These are phyloP conservation scores for Crithidia mellificae DNA, from an alignment of 208 protist genomes.

Conservation along the genomic window DNA sequence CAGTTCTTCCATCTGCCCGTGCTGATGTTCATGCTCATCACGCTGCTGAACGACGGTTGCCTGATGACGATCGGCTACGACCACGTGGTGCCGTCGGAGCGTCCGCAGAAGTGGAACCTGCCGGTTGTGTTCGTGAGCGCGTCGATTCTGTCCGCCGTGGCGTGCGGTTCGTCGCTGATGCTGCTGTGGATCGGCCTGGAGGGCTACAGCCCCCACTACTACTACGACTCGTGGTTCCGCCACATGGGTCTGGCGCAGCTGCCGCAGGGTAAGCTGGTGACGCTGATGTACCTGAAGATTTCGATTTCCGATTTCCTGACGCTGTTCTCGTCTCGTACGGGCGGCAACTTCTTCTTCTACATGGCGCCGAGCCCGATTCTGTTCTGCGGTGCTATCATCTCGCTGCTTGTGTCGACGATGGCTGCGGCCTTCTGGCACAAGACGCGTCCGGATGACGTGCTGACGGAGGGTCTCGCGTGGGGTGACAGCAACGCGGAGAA, in stretches of 20 bases:
- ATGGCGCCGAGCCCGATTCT: constrained; percentile 62
- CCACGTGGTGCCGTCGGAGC: constrained; percentile 50
- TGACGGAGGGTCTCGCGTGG: constrained; percentile 76
- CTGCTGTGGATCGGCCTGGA: constrained; percentile 68
- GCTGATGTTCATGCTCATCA: constrained; percentile 93
- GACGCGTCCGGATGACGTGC: constrained; percentile 54
- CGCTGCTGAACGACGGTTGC: constrained; percentile 81
- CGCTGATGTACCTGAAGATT: constrained; percentile 88
- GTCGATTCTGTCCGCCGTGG: constrained; percentile 60
- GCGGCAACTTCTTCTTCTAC: constrained; percentile 70
- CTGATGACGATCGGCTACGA: constrained; percentile 82
- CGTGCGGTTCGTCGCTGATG: constrained; percentile 69
- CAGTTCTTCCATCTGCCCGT: constrained; percentile 87
- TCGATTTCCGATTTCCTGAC: constrained; percentile 91
- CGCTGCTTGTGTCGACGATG: constrained; percentile 73
- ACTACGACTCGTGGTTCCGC: constrained; percentile 61
- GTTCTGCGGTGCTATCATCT: constrained; percentile 63
- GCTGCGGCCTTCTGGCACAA: constrained; percentile 73
- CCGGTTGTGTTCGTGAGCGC: constrained; percentile 62
- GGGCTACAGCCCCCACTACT: constrained; percentile 43
- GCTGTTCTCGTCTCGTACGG: constrained; percentile 88
- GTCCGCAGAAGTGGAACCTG: constrained; percentile 74
- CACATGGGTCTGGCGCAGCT: constrained; percentile 64
- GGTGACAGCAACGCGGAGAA: constrained; percentile 49
- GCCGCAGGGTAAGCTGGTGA: constrained; percentile 76